Base-by-base conservation (phyloP, 148 eudicot species). In the Camellia japonica region DNA sequence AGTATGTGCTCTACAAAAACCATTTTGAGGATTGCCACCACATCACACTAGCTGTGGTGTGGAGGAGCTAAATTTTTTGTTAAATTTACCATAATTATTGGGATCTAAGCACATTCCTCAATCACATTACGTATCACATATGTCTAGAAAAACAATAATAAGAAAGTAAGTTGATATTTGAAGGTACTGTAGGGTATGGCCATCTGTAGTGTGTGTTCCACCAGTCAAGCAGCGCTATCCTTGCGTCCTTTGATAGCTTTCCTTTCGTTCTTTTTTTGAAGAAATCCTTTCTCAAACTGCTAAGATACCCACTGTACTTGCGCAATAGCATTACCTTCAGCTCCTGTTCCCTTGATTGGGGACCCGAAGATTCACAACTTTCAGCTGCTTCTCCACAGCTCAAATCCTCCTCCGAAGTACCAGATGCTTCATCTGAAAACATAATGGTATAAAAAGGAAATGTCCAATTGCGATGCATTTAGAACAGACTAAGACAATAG, bases 151-250 rank as follows among this genome's bases (percentile, higher is more conserved):
- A 23, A 16, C n/a, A 30, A 6, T 15, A n/a, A 72, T 44, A 70
- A 41, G 7, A 47, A 49, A 3, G 52, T 7, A 30, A 66, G 42
- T 59, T 42, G 11, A 6, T 19, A 18, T 38, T 62, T 10, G 62
- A 44, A 75, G 42, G 63, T 84, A 88, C 90, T 60, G 89, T 87
- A 9, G 91, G 91, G 73, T 89, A 89, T 16, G 91, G 89, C 91
- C 91, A 89, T 76, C 86, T 68, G 75, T 79, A 81, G 66, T 89
- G 91, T 3, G 89, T 18, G 67, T 86, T 86, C 90, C 90, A 88
- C 90, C 90, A 88, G 67, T 88, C 86, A 23, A 86, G 74, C 75
- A 88, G 76, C 2, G 78, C 81, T 46, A 51, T 46, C 81, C 85
- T 84, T 18, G 90, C 90, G 55, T 84, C 86, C 77, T 84, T 88